phyloP scores from a whole-genome alignment of 805 yeast genomes.

The Metschnikowia colocasiae region DNA sequence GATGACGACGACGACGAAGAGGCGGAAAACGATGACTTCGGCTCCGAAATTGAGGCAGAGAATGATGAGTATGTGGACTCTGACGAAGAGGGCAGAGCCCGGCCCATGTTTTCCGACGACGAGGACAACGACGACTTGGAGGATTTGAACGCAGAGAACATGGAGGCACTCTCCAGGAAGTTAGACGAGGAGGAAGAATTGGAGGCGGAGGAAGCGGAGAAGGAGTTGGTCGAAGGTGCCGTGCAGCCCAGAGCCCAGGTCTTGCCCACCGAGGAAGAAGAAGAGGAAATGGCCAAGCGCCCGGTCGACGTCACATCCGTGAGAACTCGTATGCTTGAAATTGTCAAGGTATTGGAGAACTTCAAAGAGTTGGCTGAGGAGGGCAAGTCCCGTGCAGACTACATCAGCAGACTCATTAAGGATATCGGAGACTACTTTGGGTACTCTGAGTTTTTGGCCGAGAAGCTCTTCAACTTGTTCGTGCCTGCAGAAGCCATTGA shows the following conservation, averaged over 20 bases:
- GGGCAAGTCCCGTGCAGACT: conserved; percentile 82
- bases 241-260: conserved; percentile 72
- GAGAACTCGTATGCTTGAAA: conserved; percentile 92
- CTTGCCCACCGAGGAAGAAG: conserved; percentile 68
- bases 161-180: conserved; percentile 71
- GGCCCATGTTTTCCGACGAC: conserved; percentile 80
- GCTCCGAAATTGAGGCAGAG: conserved; percentile 36
- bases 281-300: conserved; percentile 46
- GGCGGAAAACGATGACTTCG: conserved; percentile 31
- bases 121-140: conserved; percentile 54
- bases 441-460: conserved; percentile 86
- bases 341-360: conserved; percentile 90
- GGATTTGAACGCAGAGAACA: conserved; percentile 70
- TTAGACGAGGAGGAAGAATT: conserved; percentile 57
- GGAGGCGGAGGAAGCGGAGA: conserved; percentile 46
- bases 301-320: conserved; percentile 77
- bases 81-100: conserved; percentile 56
- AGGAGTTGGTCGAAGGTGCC: conserved; percentile 50
- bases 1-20: conserved; percentile 60
- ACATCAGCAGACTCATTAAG: conserved; percentile 67
- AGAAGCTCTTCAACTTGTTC: conserved; percentile 85
- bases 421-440: conserved; percentile 95
- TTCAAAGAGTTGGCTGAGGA: conserved; percentile 78
- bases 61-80: conserved; percentile 42
- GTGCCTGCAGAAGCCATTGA: conserved; percentile 96